Evolutionary conservation across 2,329 filamentous ascomycete genomes (phyloP).

Genomic region (Hypoxylon sp.): DNA sequence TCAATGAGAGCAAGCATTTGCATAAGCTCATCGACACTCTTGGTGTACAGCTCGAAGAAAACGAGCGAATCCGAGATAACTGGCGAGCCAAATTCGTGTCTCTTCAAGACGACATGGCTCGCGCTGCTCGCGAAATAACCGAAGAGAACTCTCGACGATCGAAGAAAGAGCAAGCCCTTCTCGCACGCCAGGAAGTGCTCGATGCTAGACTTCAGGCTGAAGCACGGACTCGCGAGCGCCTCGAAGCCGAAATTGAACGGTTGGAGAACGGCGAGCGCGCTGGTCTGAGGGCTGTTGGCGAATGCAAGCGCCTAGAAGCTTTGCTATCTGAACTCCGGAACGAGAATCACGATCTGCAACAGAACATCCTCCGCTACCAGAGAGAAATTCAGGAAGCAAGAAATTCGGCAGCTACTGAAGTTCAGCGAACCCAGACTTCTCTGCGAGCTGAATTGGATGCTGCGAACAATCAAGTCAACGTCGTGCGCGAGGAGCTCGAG

Average conservation of each 20-base stretch:
- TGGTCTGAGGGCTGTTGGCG: conserved; percentile 72
- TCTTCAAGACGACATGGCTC: conserved; percentile 88
- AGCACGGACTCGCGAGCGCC: conserved; percentile 74
- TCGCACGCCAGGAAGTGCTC: conserved; percentile 83
- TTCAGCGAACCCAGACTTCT: conserved; percentile 81
- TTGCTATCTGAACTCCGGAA: conserved; percentile 68
- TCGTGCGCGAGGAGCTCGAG: conserved; percentile 84
- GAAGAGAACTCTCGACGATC: conserved; percentile 84
- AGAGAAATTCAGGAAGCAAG: conserved; percentile 87
- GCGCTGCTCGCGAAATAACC: conserved; percentile 81
- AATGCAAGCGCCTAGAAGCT: conserved; percentile 70
- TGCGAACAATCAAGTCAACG: conserved; percentile 87
- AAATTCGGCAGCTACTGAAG: conserved; percentile 82
- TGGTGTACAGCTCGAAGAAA: conserved; percentile 84
- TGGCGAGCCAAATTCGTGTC: conserved; percentile 87
- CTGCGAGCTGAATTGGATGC: conserved; percentile 86
- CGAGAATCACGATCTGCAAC: conserved; percentile 80
- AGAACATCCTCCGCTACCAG: conserved; percentile 76
- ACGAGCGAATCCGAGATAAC: conserved; percentile 83
- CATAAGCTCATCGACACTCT: conserved; percentile 79
- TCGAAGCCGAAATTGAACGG: conserved; percentile 75
- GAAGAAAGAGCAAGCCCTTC: conserved; percentile 81
- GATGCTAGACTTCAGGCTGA: conserved; percentile 82
- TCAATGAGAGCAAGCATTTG: conserved; percentile 77
- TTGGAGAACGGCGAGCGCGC: conserved; percentile 73